phyloP scores from a whole-genome alignment of 345 rosid species.

The Salix arbutifolia region DNA sequence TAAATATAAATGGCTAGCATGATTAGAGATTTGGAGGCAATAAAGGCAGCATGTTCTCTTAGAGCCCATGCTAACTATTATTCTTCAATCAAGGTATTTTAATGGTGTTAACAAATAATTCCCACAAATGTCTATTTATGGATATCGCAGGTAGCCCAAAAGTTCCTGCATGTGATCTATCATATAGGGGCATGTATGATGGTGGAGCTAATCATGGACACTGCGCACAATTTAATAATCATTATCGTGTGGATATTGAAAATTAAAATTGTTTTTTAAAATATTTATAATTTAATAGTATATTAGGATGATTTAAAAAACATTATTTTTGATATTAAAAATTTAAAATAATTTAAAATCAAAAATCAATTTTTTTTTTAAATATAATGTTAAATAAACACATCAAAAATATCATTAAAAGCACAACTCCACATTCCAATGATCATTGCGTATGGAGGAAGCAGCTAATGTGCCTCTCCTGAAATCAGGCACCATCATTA shows the following conservation, averaged over 20 bases:
- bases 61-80: slow-evolving; percentile 35
- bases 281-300: too few relatives aligned
- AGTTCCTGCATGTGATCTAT: slow-evolving; percentile 30
- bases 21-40: slow-evolving; percentile 32
- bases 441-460: not conserved
- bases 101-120: not conserved
- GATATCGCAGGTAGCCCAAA: slow-evolving; percentile 12
- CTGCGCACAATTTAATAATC: slow-evolving; percentile 10
- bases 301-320: too few relatives aligned
- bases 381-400: too few relatives aligned
- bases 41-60: slow-evolving; percentile 46
- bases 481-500: not conserved
- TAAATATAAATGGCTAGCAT: slow-evolving; percentile 9
- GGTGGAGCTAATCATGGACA: slow-evolving; percentile 26
- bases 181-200: slow-evolving; percentile 23
- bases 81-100: slow-evolving; percentile 24
- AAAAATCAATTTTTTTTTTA: too few relatives aligned
- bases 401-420: not conserved
- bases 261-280: too few relatives aligned
- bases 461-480: not conserved
- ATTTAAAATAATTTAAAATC: too few relatives aligned
- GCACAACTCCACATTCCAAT: not conserved
- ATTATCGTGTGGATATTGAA: accelerated
- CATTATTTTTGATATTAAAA: too few relatives aligned
- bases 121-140: slow-evolving; percentile 2